phyloP scores from a whole-genome alignment of 192 early-diverging fungal genomes.

The Thoreauomyces humboldtii region DNA sequence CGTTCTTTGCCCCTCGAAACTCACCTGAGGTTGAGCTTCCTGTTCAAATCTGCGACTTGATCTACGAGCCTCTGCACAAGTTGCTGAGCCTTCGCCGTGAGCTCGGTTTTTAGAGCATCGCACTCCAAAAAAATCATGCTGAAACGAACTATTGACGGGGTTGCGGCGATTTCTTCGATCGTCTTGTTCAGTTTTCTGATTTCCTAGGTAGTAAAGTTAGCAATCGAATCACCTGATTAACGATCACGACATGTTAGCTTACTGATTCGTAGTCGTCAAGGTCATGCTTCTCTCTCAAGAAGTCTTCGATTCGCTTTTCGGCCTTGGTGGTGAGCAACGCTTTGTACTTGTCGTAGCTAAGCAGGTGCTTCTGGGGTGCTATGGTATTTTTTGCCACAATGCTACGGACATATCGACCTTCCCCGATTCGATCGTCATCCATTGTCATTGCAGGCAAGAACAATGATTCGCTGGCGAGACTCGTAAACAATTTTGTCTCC shows the following conservation, averaged over 20 bases:
- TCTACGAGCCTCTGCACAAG: slow-evolving; percentile 60
- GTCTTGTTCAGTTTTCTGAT: slow-evolving; percentile 62
- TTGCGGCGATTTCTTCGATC: slow-evolving; percentile 51
- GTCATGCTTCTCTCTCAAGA: slow-evolving; percentile 62
- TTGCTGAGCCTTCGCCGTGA: slow-evolving; percentile 54
- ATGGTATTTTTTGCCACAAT: slow-evolving; percentile 59
- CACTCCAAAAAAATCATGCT: slow-evolving; percentile 60
- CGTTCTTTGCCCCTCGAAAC: too few relatives aligned
- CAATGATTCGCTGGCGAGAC: slow-evolving; percentile 40
- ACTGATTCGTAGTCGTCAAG: slow-evolving; percentile 60
- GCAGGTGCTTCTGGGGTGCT: slow-evolving; percentile 57
- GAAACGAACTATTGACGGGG: slow-evolving; percentile 55
- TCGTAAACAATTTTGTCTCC: slow-evolving; percentile 60
- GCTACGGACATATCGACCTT: slow-evolving; percentile 46
- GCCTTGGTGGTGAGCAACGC: slow-evolving; percentile 59
- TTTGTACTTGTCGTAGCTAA: slow-evolving; percentile 65
- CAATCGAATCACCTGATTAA: background rate
- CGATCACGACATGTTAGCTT: background rate
- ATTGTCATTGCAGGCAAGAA: slow-evolving; percentile 47
- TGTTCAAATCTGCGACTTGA: slow-evolving; percentile 59
- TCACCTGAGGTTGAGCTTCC: slow-evolving; percentile 52
- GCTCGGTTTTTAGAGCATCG: slow-evolving; percentile 56
- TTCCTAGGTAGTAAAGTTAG: slow-evolving; percentile 43
- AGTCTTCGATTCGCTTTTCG: slow-evolving; percentile 64
- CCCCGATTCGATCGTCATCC: slow-evolving; percentile 57